Base-by-base conservation (phyloP, 2,329 filamentous ascomycete species). In the Sphaceloma murrayae region DNA sequence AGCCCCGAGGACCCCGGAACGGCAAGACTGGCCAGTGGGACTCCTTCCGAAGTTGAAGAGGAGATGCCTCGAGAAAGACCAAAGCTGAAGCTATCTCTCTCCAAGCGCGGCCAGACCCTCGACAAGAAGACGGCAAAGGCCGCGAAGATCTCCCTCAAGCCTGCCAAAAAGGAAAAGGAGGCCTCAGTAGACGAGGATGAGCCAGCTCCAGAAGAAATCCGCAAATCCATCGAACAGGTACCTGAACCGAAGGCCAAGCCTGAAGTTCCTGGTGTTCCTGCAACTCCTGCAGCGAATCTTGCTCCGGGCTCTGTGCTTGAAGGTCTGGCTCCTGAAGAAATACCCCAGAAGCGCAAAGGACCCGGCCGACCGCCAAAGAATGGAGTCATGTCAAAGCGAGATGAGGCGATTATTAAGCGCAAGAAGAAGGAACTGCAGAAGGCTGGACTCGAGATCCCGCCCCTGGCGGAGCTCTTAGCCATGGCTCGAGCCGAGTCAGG, bases 301-400 rank as follows among this genome's bases (percentile, higher is more conserved):
- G 46, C 49, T 34, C 49, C 56, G 6, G 57, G 53, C 17, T 59
- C 60, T 3, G 53, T 56, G 11, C 51, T 61, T 29, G 56, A 54
- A 27, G 55, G 53, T 30, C 49, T 59, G 10, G 52, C 56, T 6
- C 52, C 54, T 4, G 57, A 56, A 29, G 54, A 62, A 32, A 62
- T 69, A 4, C 62, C 76, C 21, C 73, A 76, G 19, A 82, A 77
- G 62, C 80, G 82, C 50, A 78, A 83, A 52, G 84, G 84, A 10
- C 84, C 84, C 7, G 84, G 84, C n/a, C 69, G 84, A 43, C 84
- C 84, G 14, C 84, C 84, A 0, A 88, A 88, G 65, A 83, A 88
- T 55, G 84, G 84, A 19, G 74, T 86, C 57, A 85, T 87, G 77
- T 88, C 83, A 1, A 87, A 87, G 62, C 72, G 84, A 46, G 80